Conservation (phyloP, 2,329 filamentous ascomycete genomes). For the Dactylonectria estremocensis region DNA sequence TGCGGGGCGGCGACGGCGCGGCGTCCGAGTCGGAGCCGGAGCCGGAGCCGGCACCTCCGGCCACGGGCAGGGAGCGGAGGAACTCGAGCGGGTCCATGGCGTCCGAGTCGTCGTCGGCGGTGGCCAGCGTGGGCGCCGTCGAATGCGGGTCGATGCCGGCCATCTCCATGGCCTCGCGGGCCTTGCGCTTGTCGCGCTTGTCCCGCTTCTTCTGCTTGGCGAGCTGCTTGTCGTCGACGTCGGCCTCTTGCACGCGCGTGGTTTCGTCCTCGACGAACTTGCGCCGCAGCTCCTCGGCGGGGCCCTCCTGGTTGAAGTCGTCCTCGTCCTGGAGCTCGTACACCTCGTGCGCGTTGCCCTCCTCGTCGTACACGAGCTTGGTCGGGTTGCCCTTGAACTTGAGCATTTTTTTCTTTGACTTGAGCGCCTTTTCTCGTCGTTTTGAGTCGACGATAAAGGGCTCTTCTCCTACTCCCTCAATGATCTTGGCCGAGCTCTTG, state of each 20-base stretch:
- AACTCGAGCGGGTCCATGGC: constrained; percentile 64
- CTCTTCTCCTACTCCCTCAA: constrained; percentile 78
- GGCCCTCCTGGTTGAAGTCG: constrained; percentile 81
- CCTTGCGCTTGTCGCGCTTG: constrained; percentile 82
- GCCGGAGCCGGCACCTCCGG: constrained; percentile 56
- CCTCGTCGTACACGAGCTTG: constrained; percentile 93
- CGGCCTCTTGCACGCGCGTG: constrained; percentile 79
- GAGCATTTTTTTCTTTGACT: constrained; percentile 93
- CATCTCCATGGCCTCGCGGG: constrained; percentile 67
- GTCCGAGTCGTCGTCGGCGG: constrained; percentile 45
- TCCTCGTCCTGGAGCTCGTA: constrained; percentile 93
- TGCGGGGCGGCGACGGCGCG: constrained; percentile 63
- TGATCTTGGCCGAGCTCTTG: constrained; percentile 66
- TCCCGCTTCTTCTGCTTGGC: constrained; percentile 84
- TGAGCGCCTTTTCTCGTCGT: constrained; percentile 93
- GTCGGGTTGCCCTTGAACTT: constrained; percentile 90
- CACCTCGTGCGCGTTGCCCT: constrained; percentile 85
- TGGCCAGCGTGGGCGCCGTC: constrained; percentile 53
- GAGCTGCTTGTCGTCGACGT: constrained; percentile 85
- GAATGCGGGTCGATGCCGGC: constrained; percentile 45
- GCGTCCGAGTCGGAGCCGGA: constrained; percentile 56
- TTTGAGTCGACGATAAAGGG: constrained; percentile 93
- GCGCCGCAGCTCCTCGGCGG: constrained; percentile 81
- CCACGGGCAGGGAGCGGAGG: constrained; percentile 70
- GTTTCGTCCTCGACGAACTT: constrained; percentile 85